Evolutionary conservation across 768 basidiomycete species (phyloP).

Genomic region (Cubamyces sp.): DNA sequence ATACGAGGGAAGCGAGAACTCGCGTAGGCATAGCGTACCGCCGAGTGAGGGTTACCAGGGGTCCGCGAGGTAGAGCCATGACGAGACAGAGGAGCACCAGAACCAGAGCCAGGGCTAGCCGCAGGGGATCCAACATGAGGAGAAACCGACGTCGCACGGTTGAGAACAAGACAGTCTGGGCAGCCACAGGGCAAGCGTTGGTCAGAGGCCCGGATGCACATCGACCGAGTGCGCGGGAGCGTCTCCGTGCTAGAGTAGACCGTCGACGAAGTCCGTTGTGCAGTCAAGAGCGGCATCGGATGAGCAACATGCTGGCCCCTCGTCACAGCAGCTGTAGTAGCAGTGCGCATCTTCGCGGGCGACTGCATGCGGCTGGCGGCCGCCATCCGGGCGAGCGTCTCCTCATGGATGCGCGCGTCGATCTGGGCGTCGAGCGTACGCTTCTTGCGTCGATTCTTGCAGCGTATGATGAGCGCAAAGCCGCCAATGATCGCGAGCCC

Average conservation of each 20-base stretch:
- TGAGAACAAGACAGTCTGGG: slow-evolving; percentile 2
- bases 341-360: slow-evolving; percentile 5
- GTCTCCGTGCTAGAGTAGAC: slow-evolving; percentile 2
- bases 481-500: slow-evolving; percentile 14
- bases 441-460: slow-evolving; percentile 15
- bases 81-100: not conserved
- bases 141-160: not conserved
- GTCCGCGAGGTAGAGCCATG: not conserved
- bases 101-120: not conserved
- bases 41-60: not conserved
- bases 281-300: slow-evolving; percentile 4
- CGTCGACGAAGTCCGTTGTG: not conserved
- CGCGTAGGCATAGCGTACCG: slow-evolving; percentile 6
- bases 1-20: not conserved
- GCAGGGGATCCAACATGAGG: not conserved
- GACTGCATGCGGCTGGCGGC: slow-evolving; percentile 11
- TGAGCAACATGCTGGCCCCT: slow-evolving; percentile 5
- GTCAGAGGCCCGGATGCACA: slow-evolving; percentile 6
- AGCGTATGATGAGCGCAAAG: slow-evolving; percentile 14
- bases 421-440: slow-evolving; percentile 14
- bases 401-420: slow-evolving; percentile 16
- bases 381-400: slow-evolving; percentile 6
- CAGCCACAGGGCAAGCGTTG: slow-evolving; percentile 4
- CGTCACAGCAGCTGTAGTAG: not conserved
- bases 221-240: slow-evolving; percentile 5